Base-by-base conservation (phyloP, 176 grass and related monocot genomes). In the Avena eriantha region DNA sequence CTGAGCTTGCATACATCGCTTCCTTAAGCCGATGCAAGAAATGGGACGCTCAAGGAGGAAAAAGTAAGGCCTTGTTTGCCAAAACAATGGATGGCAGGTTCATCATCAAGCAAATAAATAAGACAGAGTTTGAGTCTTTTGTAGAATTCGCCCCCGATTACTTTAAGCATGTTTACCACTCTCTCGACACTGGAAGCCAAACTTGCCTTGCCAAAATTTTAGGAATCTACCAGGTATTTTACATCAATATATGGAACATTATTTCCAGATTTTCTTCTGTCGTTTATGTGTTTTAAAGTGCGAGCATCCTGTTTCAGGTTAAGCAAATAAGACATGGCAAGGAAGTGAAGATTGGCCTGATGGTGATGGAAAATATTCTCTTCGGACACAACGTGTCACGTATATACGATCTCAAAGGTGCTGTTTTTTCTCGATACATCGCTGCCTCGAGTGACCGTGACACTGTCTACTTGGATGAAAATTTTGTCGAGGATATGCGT, bases 311-410 rank as follows among this genome's bases (percentile, higher is more conserved):
- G 1, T 69, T 74, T 58, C 87, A 93, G 91, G 82, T 96, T 81
- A 91, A 88, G 79, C 77, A 92, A 88, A 84, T 76, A 41, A 87
- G 81, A 84, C 69, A 86, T 80, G 86, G 91, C 41, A 95, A 86
- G 73, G 93, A 93, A 79, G 80, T 90, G 21, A 89, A 82, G 63
- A 87, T 83, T 73, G 89, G 90, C 86, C 66, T 93, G 50, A 91
- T 95, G 93, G 91, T 95, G 80, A 93, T 95, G 93, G 93, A 95
- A 87, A 95, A 95, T 64, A 81, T 93, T 84, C 73, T 93, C 22
- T 95, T 88, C 78, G 88, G 91, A 60, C 88, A 82, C 82, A 89
- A 70, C 68, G 26, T 95, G 22, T 84, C 83, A 36, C 75, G 69
- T 43, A 86, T 48, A 59, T 93, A 93, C 49, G 88, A 95, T 89